phyloP scores from a whole-genome alignment of 2,329 filamentous ascomycete species.

The Thielaviopsis ethacetica region DNA sequence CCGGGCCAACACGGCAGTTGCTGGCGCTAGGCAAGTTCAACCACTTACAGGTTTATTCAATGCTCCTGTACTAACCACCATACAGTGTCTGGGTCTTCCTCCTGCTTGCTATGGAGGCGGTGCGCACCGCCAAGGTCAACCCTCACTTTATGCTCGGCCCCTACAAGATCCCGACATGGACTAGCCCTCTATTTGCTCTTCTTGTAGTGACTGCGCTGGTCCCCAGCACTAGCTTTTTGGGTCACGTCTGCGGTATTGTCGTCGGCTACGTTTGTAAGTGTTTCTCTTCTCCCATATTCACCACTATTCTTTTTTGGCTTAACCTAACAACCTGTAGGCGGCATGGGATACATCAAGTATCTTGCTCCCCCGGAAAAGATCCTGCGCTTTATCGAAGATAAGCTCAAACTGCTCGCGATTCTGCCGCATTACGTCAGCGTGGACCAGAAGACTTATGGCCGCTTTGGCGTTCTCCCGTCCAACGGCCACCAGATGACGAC shows the following conservation, averaged over 20 bases:
- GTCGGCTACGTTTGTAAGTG: slow-evolving; percentile 73
- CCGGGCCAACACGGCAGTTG: slow-evolving; percentile 52
- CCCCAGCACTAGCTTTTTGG: slow-evolving; percentile 67
- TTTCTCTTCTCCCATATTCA: not conserved
- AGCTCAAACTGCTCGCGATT: slow-evolving; percentile 67
- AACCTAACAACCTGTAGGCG: slow-evolving; percentile 35
- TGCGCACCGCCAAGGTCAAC: slow-evolving; percentile 69
- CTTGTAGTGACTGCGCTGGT: slow-evolving; percentile 61
- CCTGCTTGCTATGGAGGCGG: slow-evolving; percentile 66
- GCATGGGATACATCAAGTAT: slow-evolving; percentile 75
- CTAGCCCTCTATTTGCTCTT: slow-evolving; percentile 62
- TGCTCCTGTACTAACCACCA: not conserved
- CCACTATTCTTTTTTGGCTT: not conserved
- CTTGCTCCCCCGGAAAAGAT: slow-evolving; percentile 79
- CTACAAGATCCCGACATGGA: slow-evolving; percentile 76
- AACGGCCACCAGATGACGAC: slow-evolving; percentile 22
- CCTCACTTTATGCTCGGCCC: slow-evolving; percentile 53
- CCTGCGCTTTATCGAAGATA: slow-evolving; percentile 74
- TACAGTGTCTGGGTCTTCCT: slow-evolving; percentile 82
- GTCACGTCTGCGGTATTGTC: slow-evolving; percentile 68
- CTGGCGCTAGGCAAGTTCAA: slow-evolving; percentile 61
- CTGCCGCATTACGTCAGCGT: slow-evolving; percentile 87
- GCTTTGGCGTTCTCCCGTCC: slow-evolving; percentile 74
- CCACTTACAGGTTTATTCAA: not conserved
- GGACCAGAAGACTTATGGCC: slow-evolving; percentile 88